Percentiles rank a stretch among this genome's conserved stretches.
phyloP scores from a whole-genome alignment of 2,329 filamentous ascomycete species.

The Fusarium sp. region DNA sequence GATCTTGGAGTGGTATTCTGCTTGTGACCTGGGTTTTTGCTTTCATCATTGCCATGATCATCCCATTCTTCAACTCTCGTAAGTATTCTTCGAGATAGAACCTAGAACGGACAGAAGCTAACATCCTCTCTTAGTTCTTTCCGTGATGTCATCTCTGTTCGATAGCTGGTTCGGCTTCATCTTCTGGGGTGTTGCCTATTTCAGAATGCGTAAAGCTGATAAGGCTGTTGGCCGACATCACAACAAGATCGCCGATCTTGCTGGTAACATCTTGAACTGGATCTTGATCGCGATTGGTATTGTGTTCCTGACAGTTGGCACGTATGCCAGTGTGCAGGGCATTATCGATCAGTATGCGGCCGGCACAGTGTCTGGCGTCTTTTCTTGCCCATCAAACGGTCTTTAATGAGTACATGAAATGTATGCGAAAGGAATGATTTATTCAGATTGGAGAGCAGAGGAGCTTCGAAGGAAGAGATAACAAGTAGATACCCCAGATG shows the following conservation, averaged over 20 bases:
- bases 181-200: conserved; percentile 88
- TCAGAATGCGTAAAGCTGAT: conserved; percentile 78
- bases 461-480: conserved; percentile 1
- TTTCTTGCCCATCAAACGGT: conserved; percentile 77
- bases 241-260: conserved; percentile 60
- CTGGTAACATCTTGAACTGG: conserved; percentile 74
- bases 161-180: conserved; percentile 96
- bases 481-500: conserved; percentile 19
- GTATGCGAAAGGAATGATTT: neutral
- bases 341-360: conserved; percentile 78
- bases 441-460: neutral
- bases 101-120: neutral
- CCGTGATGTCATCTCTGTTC: conserved; percentile 86
- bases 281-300: conserved; percentile 78
- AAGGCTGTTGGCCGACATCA: conserved; percentile 63
- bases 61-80: conserved; percentile 89
- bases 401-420: conserved; percentile 54
- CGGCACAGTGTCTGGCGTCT: conserved; percentile 75
- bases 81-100: conserved; percentile 43
- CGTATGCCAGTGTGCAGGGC: conserved; percentile 79
- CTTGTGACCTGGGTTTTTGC: conserved; percentile 80
- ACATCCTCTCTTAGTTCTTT: conserved; percentile 60
- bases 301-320: conserved; percentile 85
- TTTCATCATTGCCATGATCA: conserved; percentile 91
- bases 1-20: conserved; percentile 79